Conservation (phyloP, 305 asterid species). For the Solanum chacoense region DNA sequence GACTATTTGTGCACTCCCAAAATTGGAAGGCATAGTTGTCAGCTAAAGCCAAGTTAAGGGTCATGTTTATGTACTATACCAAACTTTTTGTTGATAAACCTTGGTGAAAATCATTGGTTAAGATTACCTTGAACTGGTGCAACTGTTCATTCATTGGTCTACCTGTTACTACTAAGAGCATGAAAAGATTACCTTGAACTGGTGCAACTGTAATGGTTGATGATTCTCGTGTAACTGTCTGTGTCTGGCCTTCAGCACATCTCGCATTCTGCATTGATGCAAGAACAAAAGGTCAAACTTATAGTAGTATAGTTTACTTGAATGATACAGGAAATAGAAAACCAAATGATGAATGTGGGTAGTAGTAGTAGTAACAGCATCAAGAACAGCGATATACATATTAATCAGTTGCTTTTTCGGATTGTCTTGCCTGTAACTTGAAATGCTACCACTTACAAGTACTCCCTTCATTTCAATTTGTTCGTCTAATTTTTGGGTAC, state of each 20-base stretch:
- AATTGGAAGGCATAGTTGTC: too few species aligned
- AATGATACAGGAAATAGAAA: neutral
- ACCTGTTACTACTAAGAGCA: neutral
- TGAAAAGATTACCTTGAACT: constrained; percentile 35
- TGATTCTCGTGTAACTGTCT: constrained; percentile 61
- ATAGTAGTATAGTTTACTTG: neutral
- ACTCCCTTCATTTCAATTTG: neutral
- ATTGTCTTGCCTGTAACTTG: neutral
- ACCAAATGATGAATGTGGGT: neutral
- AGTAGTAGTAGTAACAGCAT: neutral
- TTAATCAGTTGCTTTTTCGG: neutral
- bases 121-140: too few species aligned
- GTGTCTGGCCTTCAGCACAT: constrained; percentile 65
- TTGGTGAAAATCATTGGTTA: neutral
- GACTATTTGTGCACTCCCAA: too few species aligned
- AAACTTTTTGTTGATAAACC: neutral
- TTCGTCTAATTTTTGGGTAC: neutral
- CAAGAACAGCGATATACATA: neutral
- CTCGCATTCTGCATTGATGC: constrained; percentile 43
- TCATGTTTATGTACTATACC: too few species aligned
- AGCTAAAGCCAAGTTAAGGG: too few species aligned
- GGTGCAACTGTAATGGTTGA: constrained; percentile 82
- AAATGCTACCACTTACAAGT: neutral
- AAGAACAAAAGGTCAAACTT: neutral
- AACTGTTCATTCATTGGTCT: neutral